A percentile compares a stretch with the other conserved stretches of the same genome.
These are phyloP conservation scores for Saraca asoca DNA, from an alignment of 331 rosid species.

Conservation along the genomic window DNA sequence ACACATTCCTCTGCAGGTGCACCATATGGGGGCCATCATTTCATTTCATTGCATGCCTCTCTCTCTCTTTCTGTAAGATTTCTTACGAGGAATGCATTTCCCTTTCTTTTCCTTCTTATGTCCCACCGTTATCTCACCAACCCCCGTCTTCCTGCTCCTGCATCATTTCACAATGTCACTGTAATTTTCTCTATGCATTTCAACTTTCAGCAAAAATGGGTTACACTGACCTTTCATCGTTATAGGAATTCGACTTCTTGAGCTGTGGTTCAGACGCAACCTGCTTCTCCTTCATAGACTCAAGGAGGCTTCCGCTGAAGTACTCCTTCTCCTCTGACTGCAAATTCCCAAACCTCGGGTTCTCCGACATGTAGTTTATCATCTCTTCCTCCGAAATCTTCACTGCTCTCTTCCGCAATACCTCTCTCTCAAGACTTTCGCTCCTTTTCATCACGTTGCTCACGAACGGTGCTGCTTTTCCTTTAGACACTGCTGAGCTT, in stretches of 20 bases:
- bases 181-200: too few relatives aligned
- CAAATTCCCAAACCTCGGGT: conserved; percentile 76
- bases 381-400: conserved; percentile 44
- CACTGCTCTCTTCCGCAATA: too few relatives aligned
- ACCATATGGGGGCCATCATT: too few relatives aligned
- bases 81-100: conserved; percentile 58
- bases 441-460: conserved; percentile 29
- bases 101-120: conserved; percentile 43
- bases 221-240: conserved; percentile 53
- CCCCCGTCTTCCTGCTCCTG: conserved; percentile 43
- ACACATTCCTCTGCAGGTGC: too few relatives aligned
- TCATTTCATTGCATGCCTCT: too few relatives aligned
- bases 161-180: not conserved
- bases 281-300: conserved; percentile 51
- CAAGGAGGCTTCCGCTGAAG: conserved; percentile 83
- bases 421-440: too few relatives aligned
- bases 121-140: conserved; percentile 35
- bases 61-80: conserved; percentile 14
- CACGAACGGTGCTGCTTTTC: conserved; percentile 31
- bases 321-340: conserved; percentile 80
- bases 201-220: too few relatives aligned
- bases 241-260: conserved; percentile 56
- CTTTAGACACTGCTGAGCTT: conserved; percentile 47
- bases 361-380: conserved; percentile 66
- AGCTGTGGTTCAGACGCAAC: conserved; percentile 32